Evolutionary conservation across 306 rosid genomes (phyloP).

Genomic region (Astragalus membranaceus): DNA sequence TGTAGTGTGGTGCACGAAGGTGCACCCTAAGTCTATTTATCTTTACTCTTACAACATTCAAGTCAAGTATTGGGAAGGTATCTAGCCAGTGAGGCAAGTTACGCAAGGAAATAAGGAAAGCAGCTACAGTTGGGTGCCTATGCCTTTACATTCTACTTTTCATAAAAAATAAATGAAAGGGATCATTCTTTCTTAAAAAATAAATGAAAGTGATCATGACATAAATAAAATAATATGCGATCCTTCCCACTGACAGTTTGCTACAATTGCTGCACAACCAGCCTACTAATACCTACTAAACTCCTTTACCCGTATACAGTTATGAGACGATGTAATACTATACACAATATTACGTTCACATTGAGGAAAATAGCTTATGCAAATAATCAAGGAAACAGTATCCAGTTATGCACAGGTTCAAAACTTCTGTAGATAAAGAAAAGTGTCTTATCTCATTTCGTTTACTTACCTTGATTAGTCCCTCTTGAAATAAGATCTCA

Average conservation of each 20-base stretch:
- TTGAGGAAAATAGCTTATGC: not conserved
- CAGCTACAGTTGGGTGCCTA: too few species aligned
- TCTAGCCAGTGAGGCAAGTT: too few species aligned
- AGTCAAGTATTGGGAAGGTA: too few species aligned
- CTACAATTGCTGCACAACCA: not conserved
- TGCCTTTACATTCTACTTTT: too few species aligned
- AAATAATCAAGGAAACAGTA: not conserved
- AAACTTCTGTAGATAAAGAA: not conserved
- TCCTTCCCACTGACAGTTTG: not conserved
- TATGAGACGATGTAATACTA: not conserved
- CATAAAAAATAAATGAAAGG: not conserved
- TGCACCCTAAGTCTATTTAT: too few species aligned
- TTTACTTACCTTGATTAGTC: conserved; percentile 82
- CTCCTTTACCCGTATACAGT: not conserved
- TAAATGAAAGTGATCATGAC: not conserved
- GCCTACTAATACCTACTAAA: not conserved
- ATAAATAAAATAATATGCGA: not conserved
- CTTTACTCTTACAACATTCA: too few species aligned
- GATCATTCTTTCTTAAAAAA: not conserved
- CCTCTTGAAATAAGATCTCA: conserved; percentile 93
- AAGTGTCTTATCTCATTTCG: not conserved
- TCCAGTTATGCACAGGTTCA: not conserved
- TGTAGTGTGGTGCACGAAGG: too few species aligned
- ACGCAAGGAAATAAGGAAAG: too few species aligned
- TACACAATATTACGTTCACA: not conserved